phyloP scores from a whole-genome alignment of 345 rosid species.

The Citrus mangshanensis region DNA sequence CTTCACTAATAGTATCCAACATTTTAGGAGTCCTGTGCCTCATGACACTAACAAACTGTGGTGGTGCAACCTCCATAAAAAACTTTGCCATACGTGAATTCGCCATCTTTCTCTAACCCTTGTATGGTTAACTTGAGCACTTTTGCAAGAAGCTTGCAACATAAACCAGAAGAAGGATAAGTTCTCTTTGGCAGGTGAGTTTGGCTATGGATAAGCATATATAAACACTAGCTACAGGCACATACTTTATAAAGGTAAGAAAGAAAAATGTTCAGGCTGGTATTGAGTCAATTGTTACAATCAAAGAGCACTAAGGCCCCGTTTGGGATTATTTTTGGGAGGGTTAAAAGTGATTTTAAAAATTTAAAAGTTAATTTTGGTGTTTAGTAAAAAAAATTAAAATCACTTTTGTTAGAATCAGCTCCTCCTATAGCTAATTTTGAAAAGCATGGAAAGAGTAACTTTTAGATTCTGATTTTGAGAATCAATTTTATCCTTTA shows the following conservation, averaged over 20 bases:
- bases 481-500: no score
- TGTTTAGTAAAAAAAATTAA: no score
- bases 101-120: constrained; percentile 38
- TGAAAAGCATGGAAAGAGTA: no score
- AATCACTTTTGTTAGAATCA: no score
- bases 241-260: constrained; percentile 21
- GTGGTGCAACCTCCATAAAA: constrained; percentile 82
- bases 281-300: constrained; percentile 24
- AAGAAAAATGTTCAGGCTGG: constrained; percentile 14
- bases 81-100: constrained; percentile 60
- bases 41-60: constrained; percentile 64
- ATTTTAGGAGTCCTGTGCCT: constrained; percentile 60
- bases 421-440: no score
- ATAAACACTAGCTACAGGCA: not conserved
- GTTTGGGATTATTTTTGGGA: no score
- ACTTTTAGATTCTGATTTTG: no score
- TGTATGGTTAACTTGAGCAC: not conserved
- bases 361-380: no score
- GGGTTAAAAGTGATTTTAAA: no score
- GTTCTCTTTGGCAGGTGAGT: not conserved
- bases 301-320: constrained; percentile 12
- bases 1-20: constrained; percentile 80
- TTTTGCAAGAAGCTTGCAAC: not conserved
- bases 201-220: constrained; percentile 21
- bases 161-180: not conserved